Conservation (phyloP, 192 early-diverging fungal species). For the Podila minutissima region DNA sequence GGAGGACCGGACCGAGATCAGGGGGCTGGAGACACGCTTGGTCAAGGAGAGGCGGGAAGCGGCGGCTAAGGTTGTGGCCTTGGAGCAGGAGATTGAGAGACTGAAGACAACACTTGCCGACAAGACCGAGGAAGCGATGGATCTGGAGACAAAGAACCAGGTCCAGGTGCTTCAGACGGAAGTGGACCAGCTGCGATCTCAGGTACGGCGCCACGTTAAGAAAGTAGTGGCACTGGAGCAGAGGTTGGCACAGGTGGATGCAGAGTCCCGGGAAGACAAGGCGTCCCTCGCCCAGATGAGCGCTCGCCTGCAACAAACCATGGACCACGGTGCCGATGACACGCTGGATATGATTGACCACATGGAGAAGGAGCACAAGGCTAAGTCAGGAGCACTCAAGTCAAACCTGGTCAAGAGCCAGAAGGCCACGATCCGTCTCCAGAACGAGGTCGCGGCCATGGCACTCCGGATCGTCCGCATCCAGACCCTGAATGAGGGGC, state of each 20-base stretch:
- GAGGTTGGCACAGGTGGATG: neutral
- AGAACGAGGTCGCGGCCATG: constrained; percentile 9
- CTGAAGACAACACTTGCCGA: neutral
- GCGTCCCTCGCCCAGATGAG: neutral
- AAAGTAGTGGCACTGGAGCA: neutral
- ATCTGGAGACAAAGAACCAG: constrained; percentile 2
- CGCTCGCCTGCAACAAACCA: neutral
- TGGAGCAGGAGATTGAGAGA: neutral
- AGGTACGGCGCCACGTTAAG: neutral
- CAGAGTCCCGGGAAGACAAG: neutral
- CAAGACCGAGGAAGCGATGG: neutral
- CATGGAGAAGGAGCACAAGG: constrained; percentile 26
- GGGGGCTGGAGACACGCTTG: neutral
- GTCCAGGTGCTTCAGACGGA: neutral
- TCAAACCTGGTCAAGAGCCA: constrained; percentile 14
- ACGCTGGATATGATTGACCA: constrained; percentile 4
- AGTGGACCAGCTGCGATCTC: neutral
- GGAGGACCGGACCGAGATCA: constrained; percentile 8
- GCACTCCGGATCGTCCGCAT: constrained; percentile 1
- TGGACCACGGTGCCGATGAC: constrained; percentile 4
- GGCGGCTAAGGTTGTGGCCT: neutral
- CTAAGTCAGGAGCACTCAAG: constrained; percentile 1
- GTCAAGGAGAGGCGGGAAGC: neutral
- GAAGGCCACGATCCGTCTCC: constrained; percentile 11
- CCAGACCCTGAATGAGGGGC: constrained; percentile 18